Evolutionary conservation across 108 stramenopile species (phyloP), one percentile per base, ranked within the genome.

Genomic region (Chaetoceros tenuissimus): DNA sequence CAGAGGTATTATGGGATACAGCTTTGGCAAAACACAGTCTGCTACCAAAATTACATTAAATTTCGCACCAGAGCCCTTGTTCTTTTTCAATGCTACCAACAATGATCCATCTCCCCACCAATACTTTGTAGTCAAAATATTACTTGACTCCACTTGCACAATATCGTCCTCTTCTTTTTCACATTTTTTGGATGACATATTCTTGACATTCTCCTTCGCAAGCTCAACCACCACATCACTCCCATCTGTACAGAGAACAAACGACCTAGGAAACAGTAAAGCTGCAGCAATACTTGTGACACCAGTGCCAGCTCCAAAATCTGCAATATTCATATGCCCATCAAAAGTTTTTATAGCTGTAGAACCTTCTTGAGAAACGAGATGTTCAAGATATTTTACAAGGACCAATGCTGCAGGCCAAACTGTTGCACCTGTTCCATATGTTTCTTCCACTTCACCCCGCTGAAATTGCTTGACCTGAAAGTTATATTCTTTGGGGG

Each of bases 391-490:
- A 55, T 92, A 92, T 44, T 89, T 89, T 19, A 82, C n/a, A 16
- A 95, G 59, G 5, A 93, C 86, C 52, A 91, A 69, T 1, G 87
- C 79, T 0, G 91, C 91, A 2, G 91, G 91, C 94, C 94, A 95
- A 3, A 95, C 94, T 1, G 85, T 85, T 1, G 89, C 89, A 30
- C 91, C 94, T 0, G 94, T 95, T n/a, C 91, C 94, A 46, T 74
- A 83, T 2, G 84, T 83, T 19, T 84, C 88, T 31, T 87, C 88
- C 7, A 85, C 54, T 74, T 94, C 92, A 0, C 87, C 92, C 20
- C 82, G 72, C 48, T 84, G 84, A 1, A 82, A 60, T 64, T 94
- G 92, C 24, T 60, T 56, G 8, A 93, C 80, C 13, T 68, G 45
- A 26, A 87, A 73, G n/a, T n/a, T n/a, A n/a, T n/a, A n/a, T n/a